These are phyloP conservation scores for Gastrodia elata DNA, from an alignment of 106 monocot species.

Conservation along the genomic window DNA sequence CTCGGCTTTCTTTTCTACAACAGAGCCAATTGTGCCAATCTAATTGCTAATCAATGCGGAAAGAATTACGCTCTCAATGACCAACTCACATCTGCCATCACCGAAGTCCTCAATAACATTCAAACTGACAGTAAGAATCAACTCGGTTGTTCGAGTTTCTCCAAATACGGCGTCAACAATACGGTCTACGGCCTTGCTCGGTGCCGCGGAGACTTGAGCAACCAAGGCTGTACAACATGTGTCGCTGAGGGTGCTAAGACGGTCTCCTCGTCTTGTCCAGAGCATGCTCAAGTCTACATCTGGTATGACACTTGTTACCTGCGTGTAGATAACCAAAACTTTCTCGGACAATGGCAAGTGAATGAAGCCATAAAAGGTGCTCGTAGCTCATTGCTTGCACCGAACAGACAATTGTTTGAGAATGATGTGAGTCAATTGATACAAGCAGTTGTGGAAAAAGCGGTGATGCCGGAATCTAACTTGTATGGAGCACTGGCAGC, in stretches of 20 bases:
- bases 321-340: slow-evolving; percentile 18
- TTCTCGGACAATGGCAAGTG: slow-evolving; percentile 23
- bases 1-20: too few species aligned
- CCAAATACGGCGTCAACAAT: background rate
- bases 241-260: slow-evolving; percentile 3
- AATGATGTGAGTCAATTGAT: slow-evolving; percentile 12
- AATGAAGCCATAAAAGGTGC: slow-evolving; percentile 6
- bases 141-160: slow-evolving; percentile 10
- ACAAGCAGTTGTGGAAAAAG: background rate
- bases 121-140: too few species aligned
- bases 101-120: too few species aligned
- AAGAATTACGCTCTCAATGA: too few species aligned
- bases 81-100: too few species aligned
- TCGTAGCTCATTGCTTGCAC: slow-evolving; percentile 11
- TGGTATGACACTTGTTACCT: slow-evolving; percentile 23
- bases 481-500: background rate
- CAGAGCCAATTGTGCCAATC: too few species aligned
- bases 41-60: too few species aligned
- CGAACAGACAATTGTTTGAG: slow-evolving; percentile 21
- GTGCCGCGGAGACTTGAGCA: slow-evolving; percentile 13
- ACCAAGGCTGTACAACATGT: slow-evolving; percentile 11
- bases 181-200: slow-evolving; percentile 21
- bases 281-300: slow-evolving; percentile 11
- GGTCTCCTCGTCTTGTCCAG: slow-evolving; percentile 5
- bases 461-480: background rate